Evolutionary conservation across 495 filamentous ascomycete genomes (phyloP).

Genomic region (Rhypophila decipiens): DNA sequence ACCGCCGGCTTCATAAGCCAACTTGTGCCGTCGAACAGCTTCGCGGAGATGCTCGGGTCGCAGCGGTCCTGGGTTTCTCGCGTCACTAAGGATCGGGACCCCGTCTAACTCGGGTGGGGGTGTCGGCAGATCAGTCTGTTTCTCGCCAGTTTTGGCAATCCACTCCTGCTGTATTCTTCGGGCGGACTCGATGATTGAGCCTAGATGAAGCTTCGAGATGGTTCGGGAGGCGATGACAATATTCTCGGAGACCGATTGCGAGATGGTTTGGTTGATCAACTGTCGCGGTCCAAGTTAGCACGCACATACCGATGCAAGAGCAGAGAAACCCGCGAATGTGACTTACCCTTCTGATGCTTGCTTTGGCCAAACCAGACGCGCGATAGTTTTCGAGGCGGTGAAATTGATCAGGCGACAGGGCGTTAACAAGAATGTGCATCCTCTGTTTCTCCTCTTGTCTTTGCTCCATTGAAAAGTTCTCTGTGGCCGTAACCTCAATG

Average conservation of each 20-base stretch:
- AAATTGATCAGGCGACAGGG: conserved; percentile 62
- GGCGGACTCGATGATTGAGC: conserved; percentile 75
- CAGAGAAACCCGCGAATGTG: background rate
- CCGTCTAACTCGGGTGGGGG: too few relatives aligned
- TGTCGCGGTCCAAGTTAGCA: conserved; percentile 17
- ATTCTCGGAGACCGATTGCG: conserved; percentile 73
- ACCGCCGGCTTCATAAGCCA: conserved; percentile 62
- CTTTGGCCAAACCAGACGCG: conserved; percentile 53
- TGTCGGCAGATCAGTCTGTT: conserved; percentile 36
- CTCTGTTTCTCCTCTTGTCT: conserved; percentile 60
- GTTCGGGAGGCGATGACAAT: conserved; percentile 75
- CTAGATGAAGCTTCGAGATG: conserved; percentile 77
- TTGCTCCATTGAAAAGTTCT: conserved; percentile 57
- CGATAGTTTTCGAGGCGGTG: conserved; percentile 69
- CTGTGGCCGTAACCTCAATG: conserved; percentile 59
- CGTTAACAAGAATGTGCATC: conserved; percentile 57
- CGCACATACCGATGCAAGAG: background rate
- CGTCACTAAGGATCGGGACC: conserved; percentile 23
- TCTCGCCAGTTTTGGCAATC: conserved; percentile 50
- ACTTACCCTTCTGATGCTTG: conserved; percentile 36
- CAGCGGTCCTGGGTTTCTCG: conserved; percentile 55
- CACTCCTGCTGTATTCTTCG: conserved; percentile 74
- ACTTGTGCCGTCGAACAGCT: conserved; percentile 66
- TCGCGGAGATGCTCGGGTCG: conserved; percentile 79
- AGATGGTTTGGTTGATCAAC: conserved; percentile 82